Percentiles rank a stretch among this genome's conserved stretches.
Conservation (phyloP, 345 rosid species). For the Orychophragmus violaceus region DNA sequence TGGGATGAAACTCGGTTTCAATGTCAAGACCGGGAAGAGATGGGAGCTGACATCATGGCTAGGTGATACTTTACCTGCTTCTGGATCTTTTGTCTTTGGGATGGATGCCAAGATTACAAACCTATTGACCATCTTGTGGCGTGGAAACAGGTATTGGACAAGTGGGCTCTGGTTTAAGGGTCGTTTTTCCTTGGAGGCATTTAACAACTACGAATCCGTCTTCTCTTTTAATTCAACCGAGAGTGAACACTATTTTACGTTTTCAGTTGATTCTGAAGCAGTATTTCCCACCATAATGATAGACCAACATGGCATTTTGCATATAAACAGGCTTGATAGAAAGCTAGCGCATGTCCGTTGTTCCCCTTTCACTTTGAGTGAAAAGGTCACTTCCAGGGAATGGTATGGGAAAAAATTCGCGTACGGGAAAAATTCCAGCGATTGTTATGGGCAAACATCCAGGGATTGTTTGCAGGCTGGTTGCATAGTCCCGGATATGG, state of each 20-base stretch:
- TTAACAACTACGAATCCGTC: not conserved
- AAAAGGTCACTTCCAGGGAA: too few species aligned
- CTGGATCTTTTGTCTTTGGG: conserved; percentile 25
- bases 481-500: not conserved
- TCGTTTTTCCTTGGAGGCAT: not conserved
- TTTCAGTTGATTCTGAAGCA: not conserved
- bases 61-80: conserved; percentile 1
- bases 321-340: not conserved
- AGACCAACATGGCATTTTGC: conserved; percentile 12
- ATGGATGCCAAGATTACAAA: conserved; percentile 21
- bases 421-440: too few species aligned
- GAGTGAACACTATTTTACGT: conserved; percentile 24
- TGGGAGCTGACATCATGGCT: conserved; percentile 7
- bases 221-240: conserved; percentile 24
- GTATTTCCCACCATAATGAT: not conserved
- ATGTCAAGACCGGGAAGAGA: conserved; percentile 27
- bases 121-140: not conserved
- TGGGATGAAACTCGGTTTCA: conserved; percentile 46
- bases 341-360: not conserved
- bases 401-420: too few species aligned
- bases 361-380: not conserved
- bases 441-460: not conserved
- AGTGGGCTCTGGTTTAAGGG: not conserved
- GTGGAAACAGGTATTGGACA: not conserved
- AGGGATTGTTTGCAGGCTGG: not conserved